Percentiles rank a stretch among this genome's conserved stretches.
Conservation (phyloP, 106 monocot genomes). For the Xerophyta viscosa region DNA sequence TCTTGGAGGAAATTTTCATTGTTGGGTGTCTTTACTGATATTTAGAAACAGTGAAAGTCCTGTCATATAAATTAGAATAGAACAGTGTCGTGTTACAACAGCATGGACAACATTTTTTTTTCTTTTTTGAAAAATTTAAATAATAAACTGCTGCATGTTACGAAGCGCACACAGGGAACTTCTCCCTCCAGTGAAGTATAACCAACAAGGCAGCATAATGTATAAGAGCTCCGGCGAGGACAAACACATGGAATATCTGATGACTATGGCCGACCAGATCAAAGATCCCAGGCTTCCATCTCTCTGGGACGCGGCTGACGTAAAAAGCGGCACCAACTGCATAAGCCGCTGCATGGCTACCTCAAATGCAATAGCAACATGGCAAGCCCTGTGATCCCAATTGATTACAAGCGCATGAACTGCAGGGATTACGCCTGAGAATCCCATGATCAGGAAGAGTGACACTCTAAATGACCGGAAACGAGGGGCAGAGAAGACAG, state of each 20-base stretch:
- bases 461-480: constrained; percentile 65
- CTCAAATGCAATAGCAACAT: constrained; percentile 57
- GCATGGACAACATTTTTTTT: too few relatives aligned
- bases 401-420: constrained; percentile 48
- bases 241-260: constrained; percentile 85
- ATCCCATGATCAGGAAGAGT: constrained; percentile 88
- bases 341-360: constrained; percentile 49
- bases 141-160: neutral
- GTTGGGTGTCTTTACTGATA: too few relatives aligned
- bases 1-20: too few relatives aligned
- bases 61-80: too few relatives aligned
- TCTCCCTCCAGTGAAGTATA: constrained; percentile 44
- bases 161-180: neutral
- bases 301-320: constrained; percentile 65
- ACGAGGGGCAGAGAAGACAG: constrained; percentile 44
- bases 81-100: too few relatives aligned
- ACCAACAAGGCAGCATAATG: constrained; percentile 56
- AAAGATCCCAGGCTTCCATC: constrained; percentile 69
- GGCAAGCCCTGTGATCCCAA: constrained; percentile 50
- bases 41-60: too few relatives aligned
- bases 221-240: constrained; percentile 60
- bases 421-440: constrained; percentile 72
- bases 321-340: constrained; percentile 60
- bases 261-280: constrained; percentile 79
- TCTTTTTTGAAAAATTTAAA: too few relatives aligned